Evolutionary conservation across 2,329 filamentous ascomycete genomes (phyloP), one percentile per base, ranked within the genome.

Genomic region (Cordyceps tenuipes): DNA sequence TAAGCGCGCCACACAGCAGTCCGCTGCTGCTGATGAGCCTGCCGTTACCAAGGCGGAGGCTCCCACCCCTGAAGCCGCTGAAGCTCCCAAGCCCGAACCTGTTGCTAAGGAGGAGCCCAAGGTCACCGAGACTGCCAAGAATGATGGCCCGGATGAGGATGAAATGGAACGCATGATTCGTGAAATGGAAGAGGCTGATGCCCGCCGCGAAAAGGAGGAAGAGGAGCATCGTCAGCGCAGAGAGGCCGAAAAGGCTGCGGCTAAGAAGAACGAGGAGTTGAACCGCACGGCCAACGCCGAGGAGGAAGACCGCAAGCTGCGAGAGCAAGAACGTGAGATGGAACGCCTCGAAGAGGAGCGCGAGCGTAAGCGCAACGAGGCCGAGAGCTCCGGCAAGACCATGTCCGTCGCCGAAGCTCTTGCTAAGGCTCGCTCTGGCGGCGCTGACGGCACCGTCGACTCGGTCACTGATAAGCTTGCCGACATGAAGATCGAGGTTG

Each of bases 271-370:
- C 59, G 80, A 79, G 51, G 79, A 79, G 3, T 74, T 72, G 17
- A 71, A 76, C 26, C 65, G 70, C 50, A 71, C 71, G 57, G 70
- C 73, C 10, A 79, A 77, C 39, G 79, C 80, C 43, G 83, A 79
- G 4, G 80, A 83, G n/a, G 79, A 77, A 57, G 82, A 86, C 69
- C 80, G 79, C 61, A 88, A 86, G 73, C 82, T 91, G 62, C 83
- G 82, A 21, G 88, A 91, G 72, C 82, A 86, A 63, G 88, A 90
- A 70, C 80, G 81, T 21, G 88, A 88, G 74, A 87, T 86, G 80
- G 86, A 88, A 68, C 84, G 83, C 62, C 75, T 88, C 1, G 89
- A 91, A 69, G 87, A 90, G 72, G 87, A 86, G 71, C 82, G 81
- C 66, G 85, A 86, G 70, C 79, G 77, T 59, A 81, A 80, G 68